These are phyloP conservation scores for Starmera amethionina DNA, from an alignment of 805 yeast species.

Conservation along the genomic window DNA sequence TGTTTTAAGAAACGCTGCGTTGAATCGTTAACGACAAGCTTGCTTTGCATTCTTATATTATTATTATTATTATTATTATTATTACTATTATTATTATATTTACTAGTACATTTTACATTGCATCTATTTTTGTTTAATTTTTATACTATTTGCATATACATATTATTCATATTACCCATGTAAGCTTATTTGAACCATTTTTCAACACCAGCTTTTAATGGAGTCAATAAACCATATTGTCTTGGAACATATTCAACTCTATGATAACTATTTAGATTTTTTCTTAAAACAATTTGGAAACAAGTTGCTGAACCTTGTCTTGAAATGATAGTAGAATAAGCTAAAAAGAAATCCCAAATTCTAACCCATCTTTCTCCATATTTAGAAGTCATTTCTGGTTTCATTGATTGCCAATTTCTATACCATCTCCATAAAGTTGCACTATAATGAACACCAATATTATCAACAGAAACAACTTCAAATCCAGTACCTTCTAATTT, in stretches of 20 bases:
- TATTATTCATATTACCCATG: neutral
- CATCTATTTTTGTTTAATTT: no score
- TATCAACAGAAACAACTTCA: constrained; percentile 75
- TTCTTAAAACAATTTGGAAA: constrained; percentile 83
- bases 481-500: constrained; percentile 77
- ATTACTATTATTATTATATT: no score
- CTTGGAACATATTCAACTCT: constrained; percentile 72
- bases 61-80: no score
- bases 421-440: constrained; percentile 92
- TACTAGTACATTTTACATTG: no score
- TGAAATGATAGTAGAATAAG: constrained; percentile 71
- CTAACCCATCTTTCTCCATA: constrained; percentile 87
- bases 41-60: no score
- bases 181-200: constrained; percentile 41
- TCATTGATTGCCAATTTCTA: constrained; percentile 85
- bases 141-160: no score
- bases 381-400: constrained; percentile 63
- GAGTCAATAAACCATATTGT: constrained; percentile 64
- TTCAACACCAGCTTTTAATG: constrained; percentile 38
- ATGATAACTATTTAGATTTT: constrained; percentile 78
- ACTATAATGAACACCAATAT: constrained; percentile 88
- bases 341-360: constrained; percentile 88
- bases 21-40: neutral
- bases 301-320: constrained; percentile 93
- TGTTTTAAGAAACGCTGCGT: constrained; percentile 10